Conservation (phyloP, 352 stramenopile species). For the Pythium aquatile region DNA sequence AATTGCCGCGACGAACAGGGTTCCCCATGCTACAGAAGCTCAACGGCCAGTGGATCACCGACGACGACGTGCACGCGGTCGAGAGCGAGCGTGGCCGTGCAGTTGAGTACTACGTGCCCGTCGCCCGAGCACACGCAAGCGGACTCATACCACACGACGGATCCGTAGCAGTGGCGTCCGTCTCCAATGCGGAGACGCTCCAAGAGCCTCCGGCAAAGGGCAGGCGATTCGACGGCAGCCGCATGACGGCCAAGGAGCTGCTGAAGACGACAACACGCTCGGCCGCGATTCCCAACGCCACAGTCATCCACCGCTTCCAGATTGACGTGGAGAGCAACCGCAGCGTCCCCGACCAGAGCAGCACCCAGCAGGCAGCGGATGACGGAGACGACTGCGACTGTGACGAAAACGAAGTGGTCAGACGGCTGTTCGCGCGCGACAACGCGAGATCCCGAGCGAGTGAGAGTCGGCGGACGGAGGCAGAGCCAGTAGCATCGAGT, state of each 20-base stretch:
- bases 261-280: constrained; percentile 42
- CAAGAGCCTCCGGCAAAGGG: not conserved
- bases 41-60: constrained; percentile 62
- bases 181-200: not conserved
- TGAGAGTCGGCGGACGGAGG: not conserved
- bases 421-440: constrained; percentile 27
- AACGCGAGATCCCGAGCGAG: not conserved
- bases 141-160: not conserved
- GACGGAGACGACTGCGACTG: not conserved
- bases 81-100: constrained; percentile 44
- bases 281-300: constrained; percentile 38
- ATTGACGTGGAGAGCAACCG: constrained; percentile 49
- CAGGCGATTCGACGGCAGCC: constrained; percentile 53
- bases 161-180: not conserved
- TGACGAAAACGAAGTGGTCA: constrained; percentile 25
- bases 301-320: constrained; percentile 45
- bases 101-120: constrained; percentile 47
- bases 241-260: constrained; percentile 66
- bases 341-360: constrained; percentile 3
- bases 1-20: constrained; percentile 43
- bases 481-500: not conserved
- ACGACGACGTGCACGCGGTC: constrained; percentile 45
- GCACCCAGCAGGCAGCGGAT: not conserved
- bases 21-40: constrained; percentile 69
- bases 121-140: not conserved